Evolutionary conservation across 2,329 filamentous ascomycete genomes (phyloP), one percentile per base, ranked within the genome.

Genomic region (Thelonectria olida): DNA sequence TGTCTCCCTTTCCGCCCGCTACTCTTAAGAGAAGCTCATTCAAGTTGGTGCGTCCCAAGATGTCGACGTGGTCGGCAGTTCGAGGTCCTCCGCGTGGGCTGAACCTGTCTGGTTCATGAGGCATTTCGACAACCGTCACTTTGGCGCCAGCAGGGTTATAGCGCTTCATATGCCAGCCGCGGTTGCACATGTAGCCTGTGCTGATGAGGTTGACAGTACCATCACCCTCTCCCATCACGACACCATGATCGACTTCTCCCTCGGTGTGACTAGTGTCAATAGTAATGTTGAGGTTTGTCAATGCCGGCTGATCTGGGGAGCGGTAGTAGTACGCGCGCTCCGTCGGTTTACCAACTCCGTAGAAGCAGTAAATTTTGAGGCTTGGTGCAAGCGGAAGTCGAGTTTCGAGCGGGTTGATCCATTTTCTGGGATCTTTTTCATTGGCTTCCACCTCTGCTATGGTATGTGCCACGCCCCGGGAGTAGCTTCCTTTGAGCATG

Each of bases 351-450:
- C 95, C 95, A 4, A 97, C 88, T 19, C 92, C 96, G 74, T 99
- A 98, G 81, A 99, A 98, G 79, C 96, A 98, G 79, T 94, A 98
- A 12, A 99, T 92, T 75, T 97, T 97, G 72, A 99, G 82, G 72
- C 88, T 92, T 0, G 96, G 95, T 2, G 96, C 95, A 19, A 93
- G 83, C 0, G 96, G 96, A 0, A 98, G 83, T 2, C 95, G 87
- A 0, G 92, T 92, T 76, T 98, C 95, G 1, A 98, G 86, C 0
- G 96, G 96, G 73, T 99, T 99, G 63, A 97, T 88, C 96, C 96
- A 99, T 74, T 96, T 99, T 50, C 81, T 83, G 2, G 87, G 88
- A 65, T 92, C 85, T n/a, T 87, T 78, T 71, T 94, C 90, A 74
- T 96, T 96, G 52, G 85, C 88, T 72, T 97, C 91, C 1, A 99